Evolutionary conservation across 805 yeast species (phyloP).

Genomic region (Sugiyamaella smithiae): DNA sequence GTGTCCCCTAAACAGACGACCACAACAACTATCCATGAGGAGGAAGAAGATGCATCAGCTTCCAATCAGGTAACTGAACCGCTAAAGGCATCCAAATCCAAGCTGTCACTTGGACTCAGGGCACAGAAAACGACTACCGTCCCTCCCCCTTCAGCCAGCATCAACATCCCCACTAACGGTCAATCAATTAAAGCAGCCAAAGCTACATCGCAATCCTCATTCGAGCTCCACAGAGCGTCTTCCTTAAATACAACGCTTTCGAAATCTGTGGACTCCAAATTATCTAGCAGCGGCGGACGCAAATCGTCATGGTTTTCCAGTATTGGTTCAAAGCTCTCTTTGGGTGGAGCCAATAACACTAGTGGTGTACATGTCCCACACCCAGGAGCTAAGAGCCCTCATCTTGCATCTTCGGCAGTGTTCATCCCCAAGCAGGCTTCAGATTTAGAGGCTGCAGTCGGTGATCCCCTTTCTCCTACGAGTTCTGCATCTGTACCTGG

Average conservation of each 20-base stretch:
- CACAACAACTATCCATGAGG: slow-evolving; percentile 8
- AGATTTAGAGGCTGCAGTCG: background rate
- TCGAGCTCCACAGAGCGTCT: background rate
- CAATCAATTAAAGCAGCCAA: background rate
- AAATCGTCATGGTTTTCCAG: slow-evolving; percentile 5
- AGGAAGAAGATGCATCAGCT: background rate
- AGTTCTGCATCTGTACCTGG: slow-evolving; percentile 2
- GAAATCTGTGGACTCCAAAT: background rate
- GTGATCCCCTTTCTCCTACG: background rate
- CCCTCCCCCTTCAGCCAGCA: too few relatives aligned
- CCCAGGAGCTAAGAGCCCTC: background rate
- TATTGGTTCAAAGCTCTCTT: slow-evolving; percentile 8
- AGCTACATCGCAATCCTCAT: background rate
- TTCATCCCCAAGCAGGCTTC: background rate
- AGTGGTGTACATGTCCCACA: background rate
- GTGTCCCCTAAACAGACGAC: background rate
- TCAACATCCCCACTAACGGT: background rate
- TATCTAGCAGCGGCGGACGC: slow-evolving; percentile 3
- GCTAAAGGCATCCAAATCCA: slow-evolving; percentile 1
- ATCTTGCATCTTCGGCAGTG: background rate
- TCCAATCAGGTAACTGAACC: background rate
- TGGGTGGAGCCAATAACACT: background rate
- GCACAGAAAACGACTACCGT: background rate
- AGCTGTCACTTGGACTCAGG: slow-evolving; percentile 6
- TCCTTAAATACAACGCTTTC: background rate